Evolutionary conservation across 2,329 filamentous ascomycete species (phyloP).

Genomic region (Ophiostoma fasciatum): DNA sequence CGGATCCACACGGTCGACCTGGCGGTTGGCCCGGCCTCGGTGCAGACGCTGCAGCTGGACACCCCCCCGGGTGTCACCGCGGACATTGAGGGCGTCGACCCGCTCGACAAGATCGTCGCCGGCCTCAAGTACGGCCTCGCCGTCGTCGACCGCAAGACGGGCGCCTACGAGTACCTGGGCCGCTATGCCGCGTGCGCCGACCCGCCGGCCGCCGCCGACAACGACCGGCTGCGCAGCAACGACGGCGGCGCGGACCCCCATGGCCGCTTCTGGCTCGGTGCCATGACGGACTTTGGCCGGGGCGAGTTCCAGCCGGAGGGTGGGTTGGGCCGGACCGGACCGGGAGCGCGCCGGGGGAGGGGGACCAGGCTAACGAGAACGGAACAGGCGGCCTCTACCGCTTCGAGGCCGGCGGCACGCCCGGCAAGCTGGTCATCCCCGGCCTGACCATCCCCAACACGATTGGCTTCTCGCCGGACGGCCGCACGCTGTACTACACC

Average conservation of each 20-base stretch:
- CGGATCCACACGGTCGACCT: slow-evolving; percentile 60
- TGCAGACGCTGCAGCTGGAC: slow-evolving; percentile 45
- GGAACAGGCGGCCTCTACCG: slow-evolving; percentile 54
- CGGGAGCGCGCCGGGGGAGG: too few species aligned
- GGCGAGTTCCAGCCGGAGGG: slow-evolving; percentile 46
- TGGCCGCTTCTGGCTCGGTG: slow-evolving; percentile 73
- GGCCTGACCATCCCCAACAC: slow-evolving; percentile 71
- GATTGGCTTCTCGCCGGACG: slow-evolving; percentile 62
- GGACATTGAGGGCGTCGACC: slow-evolving; percentile 55
- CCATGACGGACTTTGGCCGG: slow-evolving; percentile 61
- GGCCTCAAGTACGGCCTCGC: slow-evolving; percentile 73
- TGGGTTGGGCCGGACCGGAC: too few species aligned
- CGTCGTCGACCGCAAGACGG: slow-evolving; percentile 51
- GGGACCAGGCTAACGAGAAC: not conserved
- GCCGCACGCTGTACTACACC: slow-evolving; percentile 67
- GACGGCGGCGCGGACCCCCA: slow-evolving; percentile 70
- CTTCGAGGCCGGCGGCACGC: slow-evolving; percentile 44
- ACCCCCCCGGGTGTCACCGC: slow-evolving; percentile 52
- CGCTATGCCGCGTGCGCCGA: slow-evolving; percentile 26
- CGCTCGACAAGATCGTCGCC: slow-evolving; percentile 52
- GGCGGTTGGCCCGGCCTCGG: slow-evolving; percentile 42
- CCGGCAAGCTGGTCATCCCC: slow-evolving; percentile 43
- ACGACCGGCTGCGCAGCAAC: slow-evolving; percentile 52
- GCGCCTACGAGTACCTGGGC: slow-evolving; percentile 36
- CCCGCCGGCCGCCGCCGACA: slow-evolving; percentile 17